Base-by-base conservation (phyloP, 139 green algal species). In the Nannochloris sp. region DNA sequence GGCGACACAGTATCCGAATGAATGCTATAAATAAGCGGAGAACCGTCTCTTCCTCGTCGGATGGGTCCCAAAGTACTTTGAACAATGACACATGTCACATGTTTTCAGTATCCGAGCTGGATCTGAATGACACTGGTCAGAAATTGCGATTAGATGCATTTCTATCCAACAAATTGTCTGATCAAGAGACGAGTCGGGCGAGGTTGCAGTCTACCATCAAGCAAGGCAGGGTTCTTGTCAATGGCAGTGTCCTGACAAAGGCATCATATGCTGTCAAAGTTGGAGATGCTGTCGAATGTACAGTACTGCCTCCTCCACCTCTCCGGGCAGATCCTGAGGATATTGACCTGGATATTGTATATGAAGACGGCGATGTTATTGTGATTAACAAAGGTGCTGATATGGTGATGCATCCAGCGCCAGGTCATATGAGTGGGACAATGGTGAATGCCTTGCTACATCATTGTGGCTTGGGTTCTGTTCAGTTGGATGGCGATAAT, bases 391-490 rank as follows among this genome's bases (percentile, higher is more conserved):
- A 98, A 77, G 66, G 44, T 2, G 71, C 81, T 28, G 89, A 87
- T 44, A 91, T 99, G 87, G 91, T 98, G 30, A 80, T 96, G 20
- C 92, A 97, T 71, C 80, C 87, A 3, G 75, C 78, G 1, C 76
- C 84, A 0, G 90, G 89, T 3, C 78, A 95, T 73, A 65, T 70
- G 56, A 78, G 44, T 12, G 89, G 89, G 56, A 99, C 93, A 3
- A 83, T 99, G 4, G 93, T 99, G n/a, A 97, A 98, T 72, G 93
- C 89, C 0, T 66, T 99, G 56, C 81, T 99, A 51, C 76, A 92
- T 61, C 92, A 96, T 78, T 96, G 81, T 69, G 50, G 20, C 20
- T 33, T 59, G 50, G 25, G 16, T 31, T 33, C 25, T 59, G 8
- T 30, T 33, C 5, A 11, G 8, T 33, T 37, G 12, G 45, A 53